Evolutionary conservation across 441 rosid genomes (phyloP).

Genomic region (Bruguiera hainesii): DNA sequence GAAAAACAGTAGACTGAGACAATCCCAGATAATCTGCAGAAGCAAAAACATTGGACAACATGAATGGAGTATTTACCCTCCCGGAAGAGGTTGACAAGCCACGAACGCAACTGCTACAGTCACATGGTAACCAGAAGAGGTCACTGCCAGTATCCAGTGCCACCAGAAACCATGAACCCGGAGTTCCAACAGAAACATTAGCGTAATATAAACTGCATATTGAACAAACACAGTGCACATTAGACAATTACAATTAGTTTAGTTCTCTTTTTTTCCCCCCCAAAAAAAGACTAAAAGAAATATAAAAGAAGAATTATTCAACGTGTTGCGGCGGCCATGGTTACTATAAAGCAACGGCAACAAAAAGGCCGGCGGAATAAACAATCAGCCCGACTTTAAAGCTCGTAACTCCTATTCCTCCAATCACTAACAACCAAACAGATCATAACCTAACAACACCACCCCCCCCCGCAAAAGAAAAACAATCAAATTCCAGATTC

Average conservation of each 20-base stretch:
- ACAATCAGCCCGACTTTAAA: too few relatives aligned
- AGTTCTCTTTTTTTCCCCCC: too few relatives aligned
- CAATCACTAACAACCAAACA: too few relatives aligned
- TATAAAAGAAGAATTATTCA: too few relatives aligned
- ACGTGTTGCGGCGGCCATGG: too few relatives aligned
- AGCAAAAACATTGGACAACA: conserved; percentile 1
- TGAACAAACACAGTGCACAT: conserved; percentile 3
- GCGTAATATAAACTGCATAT: conserved; percentile 77
- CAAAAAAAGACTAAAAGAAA: too few relatives aligned
- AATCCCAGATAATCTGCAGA: neutral
- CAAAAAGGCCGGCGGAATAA: too few relatives aligned
- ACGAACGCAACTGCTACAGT: conserved; percentile 49
- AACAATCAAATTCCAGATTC: too few relatives aligned
- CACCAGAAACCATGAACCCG: conserved; percentile 66
- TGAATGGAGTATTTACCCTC: conserved; percentile 31
- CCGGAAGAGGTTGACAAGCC: conserved; percentile 34
- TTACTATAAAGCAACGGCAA: too few relatives aligned
- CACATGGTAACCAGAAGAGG: conserved; percentile 91
- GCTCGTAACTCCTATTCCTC: too few relatives aligned
- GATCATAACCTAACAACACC: too few relatives aligned
- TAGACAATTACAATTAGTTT: neutral
- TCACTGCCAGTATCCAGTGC: conserved; percentile 94
- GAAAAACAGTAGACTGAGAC: neutral
- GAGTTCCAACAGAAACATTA: conserved; percentile 75
- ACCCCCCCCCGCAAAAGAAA: too few relatives aligned